Evolutionary conservation across 805 yeast genomes (phyloP), one percentile per base, ranked within the genome.

Genomic region (Candida nitratophila): DNA sequence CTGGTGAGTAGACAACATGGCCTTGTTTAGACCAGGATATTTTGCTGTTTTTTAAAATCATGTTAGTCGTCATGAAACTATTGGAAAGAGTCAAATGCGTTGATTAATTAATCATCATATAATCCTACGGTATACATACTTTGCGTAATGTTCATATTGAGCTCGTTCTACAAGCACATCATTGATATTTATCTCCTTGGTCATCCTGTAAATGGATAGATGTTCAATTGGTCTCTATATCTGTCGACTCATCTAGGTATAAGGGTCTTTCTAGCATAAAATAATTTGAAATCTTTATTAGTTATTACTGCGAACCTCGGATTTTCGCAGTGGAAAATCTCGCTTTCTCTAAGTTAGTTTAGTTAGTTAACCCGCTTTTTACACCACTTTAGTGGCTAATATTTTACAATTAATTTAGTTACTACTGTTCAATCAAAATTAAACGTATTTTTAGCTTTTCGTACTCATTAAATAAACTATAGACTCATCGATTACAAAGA

Each of bases 1-100:
- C 66, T 49, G 63, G 66, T 7, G 79, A 65, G 52, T 83, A 87
- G 1, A 96, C 95, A 29, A 90, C 74, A 52, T 87, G 78, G 14
- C 96, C 96, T 51, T 81, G 84, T 50, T 80, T 77, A 11, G 95
- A 85, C 96, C 96, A 88, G 11, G 87, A 74, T 10, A 83, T 26
- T 26, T 26, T 30, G 10, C 41, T 39, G 27, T 20, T n/a, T n/a
- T n/a, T n/a, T 24, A 12, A 16, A 16, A 16, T 12, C 11, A 27
- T 20, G 24, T 12, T 21, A 37, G 30, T 9, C 6, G 4, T 32
- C 9, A 32, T 6, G 6, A 6, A 15, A 7, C 3, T 34, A 20
- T 4, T 33, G 16, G 19, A 16, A 33, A 6, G 15, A 21, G 17
- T 33, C 16, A 30, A 30, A 12, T n/a, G n/a, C n/a, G n/a, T n/a